phyloP scores from a whole-genome alignment of 2,329 filamentous ascomycete species.

The Arachnopeziza araneosa region DNA sequence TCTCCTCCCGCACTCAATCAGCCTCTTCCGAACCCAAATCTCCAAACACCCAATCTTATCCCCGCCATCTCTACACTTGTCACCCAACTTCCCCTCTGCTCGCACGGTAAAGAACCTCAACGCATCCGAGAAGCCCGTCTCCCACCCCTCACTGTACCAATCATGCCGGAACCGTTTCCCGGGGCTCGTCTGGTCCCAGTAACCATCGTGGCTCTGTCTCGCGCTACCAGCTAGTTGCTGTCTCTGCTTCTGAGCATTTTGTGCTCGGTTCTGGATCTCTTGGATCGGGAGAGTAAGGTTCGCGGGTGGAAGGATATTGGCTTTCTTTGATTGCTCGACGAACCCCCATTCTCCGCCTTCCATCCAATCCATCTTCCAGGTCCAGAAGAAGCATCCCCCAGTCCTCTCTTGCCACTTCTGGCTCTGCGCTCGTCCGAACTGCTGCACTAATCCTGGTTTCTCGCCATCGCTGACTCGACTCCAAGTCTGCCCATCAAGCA shows the following conservation, averaged over 20 bases:
- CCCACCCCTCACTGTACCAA: constrained; percentile 50
- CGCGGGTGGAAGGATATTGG: constrained; percentile 37
- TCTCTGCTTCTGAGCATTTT: constrained; percentile 36
- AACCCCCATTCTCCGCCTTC: constrained; percentile 58
- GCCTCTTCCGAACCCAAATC: constrained; percentile 40
- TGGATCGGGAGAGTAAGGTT: constrained; percentile 33
- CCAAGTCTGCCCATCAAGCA: constrained; percentile 48
- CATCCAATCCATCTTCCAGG: constrained; percentile 55
- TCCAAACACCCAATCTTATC: constrained; percentile 49
- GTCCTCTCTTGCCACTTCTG: constrained; percentile 42
- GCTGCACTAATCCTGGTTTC: constrained; percentile 36
- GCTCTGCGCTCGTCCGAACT: constrained; percentile 45
- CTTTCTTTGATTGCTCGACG: constrained; percentile 42
- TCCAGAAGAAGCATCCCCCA: constrained; percentile 54
- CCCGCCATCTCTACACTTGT: background rate
- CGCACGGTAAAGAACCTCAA: constrained; percentile 43
- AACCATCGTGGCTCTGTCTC: constrained; percentile 39
- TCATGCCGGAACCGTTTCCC: constrained; percentile 45
- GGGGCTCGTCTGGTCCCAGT: constrained; percentile 43
- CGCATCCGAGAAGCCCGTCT: constrained; percentile 50
- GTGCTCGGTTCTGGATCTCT: constrained; percentile 34
- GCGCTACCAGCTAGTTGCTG: constrained; percentile 34
- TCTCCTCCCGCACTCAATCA: constrained; percentile 40
- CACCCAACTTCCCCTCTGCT: constrained; percentile 20
- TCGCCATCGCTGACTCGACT: constrained; percentile 38